phyloP scores from a whole-genome alignment of 2,329 filamentous ascomycete genomes.

The Trichoderma asperellum region DNA sequence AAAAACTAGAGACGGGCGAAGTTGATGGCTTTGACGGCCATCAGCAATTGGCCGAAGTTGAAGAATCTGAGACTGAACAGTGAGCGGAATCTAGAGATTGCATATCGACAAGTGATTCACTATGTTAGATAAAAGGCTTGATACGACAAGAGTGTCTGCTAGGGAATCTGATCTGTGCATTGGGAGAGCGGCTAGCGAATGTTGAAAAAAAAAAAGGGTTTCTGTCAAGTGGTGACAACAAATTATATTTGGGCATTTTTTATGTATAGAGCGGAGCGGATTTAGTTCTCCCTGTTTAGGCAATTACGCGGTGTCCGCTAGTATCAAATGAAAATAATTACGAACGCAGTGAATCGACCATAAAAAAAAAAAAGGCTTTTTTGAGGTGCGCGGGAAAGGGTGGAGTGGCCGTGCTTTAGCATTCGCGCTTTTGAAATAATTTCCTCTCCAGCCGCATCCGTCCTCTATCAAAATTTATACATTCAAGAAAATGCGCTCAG shows the following conservation, averaged over 20 bases:
- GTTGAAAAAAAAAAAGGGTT: conserved; percentile 12
- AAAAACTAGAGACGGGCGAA: conserved; percentile 69
- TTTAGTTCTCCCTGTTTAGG: conserved; percentile 33
- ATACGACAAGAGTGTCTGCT: not conserved
- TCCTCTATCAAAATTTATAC: not conserved
- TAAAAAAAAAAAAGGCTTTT: not conserved
- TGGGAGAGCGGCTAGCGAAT: conserved; percentile 16
- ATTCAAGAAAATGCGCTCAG: conserved; percentile 48
- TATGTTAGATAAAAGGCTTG: conserved; percentile 15
- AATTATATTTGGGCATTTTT: conserved; percentile 24
- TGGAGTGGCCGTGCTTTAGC: conserved; percentile 20
- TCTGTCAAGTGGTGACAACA: conserved; percentile 20
- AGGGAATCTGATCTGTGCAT: conserved; percentile 12
- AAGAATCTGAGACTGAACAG: conserved; percentile 47
- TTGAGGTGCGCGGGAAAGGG: not conserved
- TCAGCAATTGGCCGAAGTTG: conserved; percentile 55
- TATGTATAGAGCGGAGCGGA: conserved; percentile 28
- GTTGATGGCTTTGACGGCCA: conserved; percentile 54
- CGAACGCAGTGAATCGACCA: not conserved
- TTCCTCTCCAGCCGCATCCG: not conserved
- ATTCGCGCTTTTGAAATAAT: not conserved
- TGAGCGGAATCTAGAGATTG: conserved; percentile 9
- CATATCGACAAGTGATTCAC: conserved; percentile 30
- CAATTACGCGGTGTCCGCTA: conserved; percentile 25
- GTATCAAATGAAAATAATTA: conserved; percentile 25